Percentiles rank a stretch among this genome's conserved stretches.
These are phyloP conservation scores for Pseudomassariella vexata DNA, from an alignment of 2,329 filamentous ascomycete species.

Conservation along the genomic window DNA sequence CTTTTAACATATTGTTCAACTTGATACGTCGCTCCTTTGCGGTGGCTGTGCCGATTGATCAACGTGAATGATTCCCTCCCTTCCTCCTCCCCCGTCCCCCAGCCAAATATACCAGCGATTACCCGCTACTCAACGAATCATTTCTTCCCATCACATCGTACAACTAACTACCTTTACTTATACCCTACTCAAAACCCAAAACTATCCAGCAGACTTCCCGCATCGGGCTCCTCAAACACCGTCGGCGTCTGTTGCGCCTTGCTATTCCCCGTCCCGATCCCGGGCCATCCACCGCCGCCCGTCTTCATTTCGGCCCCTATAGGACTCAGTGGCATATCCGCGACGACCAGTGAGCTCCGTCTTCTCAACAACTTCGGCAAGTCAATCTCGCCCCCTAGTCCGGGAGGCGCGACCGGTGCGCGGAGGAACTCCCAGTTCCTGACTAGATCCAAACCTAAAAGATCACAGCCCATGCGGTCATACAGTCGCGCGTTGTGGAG, in stretches of 20 bases:
- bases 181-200: constrained; percentile 88
- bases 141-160: too few relatives aligned
- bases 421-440: constrained; percentile 75
- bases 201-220: constrained; percentile 79
- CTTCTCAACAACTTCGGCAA: constrained; percentile 66
- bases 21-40: too few relatives aligned
- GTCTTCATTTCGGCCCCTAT: constrained; percentile 34
- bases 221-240: constrained; percentile 88
- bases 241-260: constrained; percentile 58
- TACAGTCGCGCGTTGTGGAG: constrained; percentile 80
- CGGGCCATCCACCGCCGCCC: too few relatives aligned
- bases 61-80: too few relatives aligned
- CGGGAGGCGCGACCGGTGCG: constrained; percentile 22
- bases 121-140: too few relatives aligned
- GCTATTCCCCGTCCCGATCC: too few relatives aligned
- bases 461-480: constrained; percentile 87
- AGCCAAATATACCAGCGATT: too few relatives aligned
- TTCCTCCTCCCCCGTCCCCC: too few relatives aligned
- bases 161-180: too few relatives aligned
- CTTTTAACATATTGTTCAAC: too few relatives aligned
- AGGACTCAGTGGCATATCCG: constrained; percentile 54
- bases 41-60: too few relatives aligned
- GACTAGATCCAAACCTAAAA: constrained; percentile 80
- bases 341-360: constrained; percentile 73
- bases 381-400: constrained; percentile 38